Evolutionary conservation across 495 filamentous ascomycete genomes (phyloP), one percentile per base, ranked within the genome.

Genomic region (Annulohypoxylon moriforme): DNA sequence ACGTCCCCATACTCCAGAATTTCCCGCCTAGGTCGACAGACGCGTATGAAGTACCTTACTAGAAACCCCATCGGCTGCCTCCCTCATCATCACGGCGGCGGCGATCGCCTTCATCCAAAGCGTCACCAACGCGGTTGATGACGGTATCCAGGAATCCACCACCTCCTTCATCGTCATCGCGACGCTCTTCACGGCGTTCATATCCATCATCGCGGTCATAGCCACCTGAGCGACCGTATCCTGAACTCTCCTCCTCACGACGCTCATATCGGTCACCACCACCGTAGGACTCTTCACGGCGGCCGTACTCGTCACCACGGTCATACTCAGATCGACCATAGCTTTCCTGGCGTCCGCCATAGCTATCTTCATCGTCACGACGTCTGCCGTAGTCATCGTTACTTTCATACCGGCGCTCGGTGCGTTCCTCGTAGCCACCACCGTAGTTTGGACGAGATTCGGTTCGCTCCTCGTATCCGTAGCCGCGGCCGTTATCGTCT

Each of bases 351-450:
- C 72, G 76, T 55, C 64, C 44, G 8, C 68, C 66, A 38, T 71
- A 72, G 63, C 61, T 68, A 42, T 74, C 63, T 22, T 78, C 65
- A 5, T 65, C 61, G 9, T 46, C 50, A 10, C 57, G 29, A 33
- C 53, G 72, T 42, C 46, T 72, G 25, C 69, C 63, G 63, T 70
- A 67, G 9, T 63, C 67, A 7, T 74, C 69, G 25, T 73, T 73
- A 53, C 67, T 73, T 56, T 78, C 75, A 29, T 77, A 75, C 18
- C 75, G 76, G 36, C 75, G 74, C 67, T 84, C 81, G 6, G 73
- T 74, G 24, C 79, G 78, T 59, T 81, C 73, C 65, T 82, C 77
- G 25, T 76, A 73, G 24, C 73, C 76, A 62, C 72, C 63, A n/a
- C 70, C 68, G 7, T 76, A 75, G 62, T 25, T 75, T 1, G 71